These are phyloP conservation scores for Rhynchospora tenuis DNA, from an alignment of 176 grass and related monocot genomes.

Conservation along the genomic window DNA sequence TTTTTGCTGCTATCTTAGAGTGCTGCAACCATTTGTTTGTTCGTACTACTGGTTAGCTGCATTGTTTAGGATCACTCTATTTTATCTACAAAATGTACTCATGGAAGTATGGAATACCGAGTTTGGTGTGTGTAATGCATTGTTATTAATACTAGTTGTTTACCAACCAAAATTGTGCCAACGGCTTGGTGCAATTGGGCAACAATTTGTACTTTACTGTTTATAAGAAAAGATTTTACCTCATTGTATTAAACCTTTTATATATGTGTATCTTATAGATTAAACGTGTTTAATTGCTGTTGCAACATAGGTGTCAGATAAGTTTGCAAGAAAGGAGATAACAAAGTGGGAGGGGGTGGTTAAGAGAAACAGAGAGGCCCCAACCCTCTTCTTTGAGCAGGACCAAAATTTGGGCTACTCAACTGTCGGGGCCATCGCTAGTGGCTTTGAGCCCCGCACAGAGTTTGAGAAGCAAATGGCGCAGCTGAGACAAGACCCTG, in stretches of 20 bases:
- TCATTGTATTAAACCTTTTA: not conserved
- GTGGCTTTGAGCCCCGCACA: conserved; percentile 62
- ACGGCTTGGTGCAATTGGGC: not conserved
- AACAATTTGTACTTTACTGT: not conserved
- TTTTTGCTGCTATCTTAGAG: not conserved
- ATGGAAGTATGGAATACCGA: not conserved
- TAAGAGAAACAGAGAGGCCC: conserved; percentile 66
- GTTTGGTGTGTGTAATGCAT: not conserved
- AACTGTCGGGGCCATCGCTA: conserved; percentile 76
- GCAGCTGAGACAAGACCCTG: conserved; percentile 32
- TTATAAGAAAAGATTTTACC: not conserved
- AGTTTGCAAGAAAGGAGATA: conserved; percentile 36
- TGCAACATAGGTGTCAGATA: conserved; percentile 27
- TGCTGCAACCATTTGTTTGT: not conserved
- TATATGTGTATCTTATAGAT: not conserved
- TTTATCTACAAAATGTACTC: not conserved
- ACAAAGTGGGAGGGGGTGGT: conserved; percentile 59
- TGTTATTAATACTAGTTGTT: not conserved
- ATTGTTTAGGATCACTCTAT: not conserved
- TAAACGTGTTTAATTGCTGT: not conserved
- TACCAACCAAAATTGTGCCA: not conserved
- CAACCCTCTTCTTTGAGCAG: conserved; percentile 71
- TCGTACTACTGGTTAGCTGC: not conserved
- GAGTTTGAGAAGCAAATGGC: conserved; percentile 78
- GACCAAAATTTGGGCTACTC: conserved; percentile 56